Percentiles rank a stretch among this genome's conserved stretches.
Evolutionary conservation across 2,329 filamentous ascomycete species (phyloP).

Genomic region (Hymenoscyphus scutula): DNA sequence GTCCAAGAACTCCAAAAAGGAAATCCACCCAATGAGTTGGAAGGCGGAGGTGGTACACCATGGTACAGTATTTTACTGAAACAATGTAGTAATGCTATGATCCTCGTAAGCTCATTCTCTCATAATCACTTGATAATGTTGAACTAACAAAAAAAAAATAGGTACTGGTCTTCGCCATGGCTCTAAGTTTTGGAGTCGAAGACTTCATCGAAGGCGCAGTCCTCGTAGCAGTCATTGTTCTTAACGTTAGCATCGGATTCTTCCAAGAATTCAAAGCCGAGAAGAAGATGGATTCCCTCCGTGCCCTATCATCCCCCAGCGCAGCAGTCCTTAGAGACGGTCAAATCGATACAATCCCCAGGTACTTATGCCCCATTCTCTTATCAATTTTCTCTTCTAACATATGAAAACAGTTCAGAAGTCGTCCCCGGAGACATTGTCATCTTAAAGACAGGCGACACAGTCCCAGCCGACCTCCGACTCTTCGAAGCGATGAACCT

Average conservation of each 20-base stretch:
- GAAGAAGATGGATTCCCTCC: conserved; percentile 56
- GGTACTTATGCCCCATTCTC: conserved; percentile 17
- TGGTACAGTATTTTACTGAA: conserved; percentile 71
- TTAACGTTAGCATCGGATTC: conserved; percentile 58
- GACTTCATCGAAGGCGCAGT: conserved; percentile 59
- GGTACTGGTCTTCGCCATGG: conserved; percentile 39
- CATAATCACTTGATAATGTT: not conserved
- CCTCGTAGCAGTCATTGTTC: conserved; percentile 55
- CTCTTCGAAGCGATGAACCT: conserved; percentile 56
- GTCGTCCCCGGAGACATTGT: conserved; percentile 79
- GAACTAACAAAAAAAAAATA: conserved; percentile 44
- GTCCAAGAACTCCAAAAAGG: conserved; percentile 56
- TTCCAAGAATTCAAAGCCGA: conserved; percentile 59
- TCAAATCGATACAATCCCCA: conserved; percentile 41
- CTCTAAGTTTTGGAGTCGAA: conserved; percentile 47
- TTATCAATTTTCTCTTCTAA: not conserved
- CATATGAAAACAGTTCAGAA: conserved; percentile 42
- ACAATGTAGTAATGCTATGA: conserved; percentile 77
- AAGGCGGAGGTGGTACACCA: conserved; percentile 64
- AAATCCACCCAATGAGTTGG: conserved; percentile 68
- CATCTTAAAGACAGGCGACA: conserved; percentile 88
- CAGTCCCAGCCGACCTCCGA: conserved; percentile 83
- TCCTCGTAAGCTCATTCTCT: conserved; percentile 52
- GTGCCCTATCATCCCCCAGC: conserved; percentile 53
- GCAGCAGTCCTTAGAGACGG: conserved; percentile 57